Conservation (phyloP, 495 filamentous ascomycete species). For the Aspergillus cristatus region DNA sequence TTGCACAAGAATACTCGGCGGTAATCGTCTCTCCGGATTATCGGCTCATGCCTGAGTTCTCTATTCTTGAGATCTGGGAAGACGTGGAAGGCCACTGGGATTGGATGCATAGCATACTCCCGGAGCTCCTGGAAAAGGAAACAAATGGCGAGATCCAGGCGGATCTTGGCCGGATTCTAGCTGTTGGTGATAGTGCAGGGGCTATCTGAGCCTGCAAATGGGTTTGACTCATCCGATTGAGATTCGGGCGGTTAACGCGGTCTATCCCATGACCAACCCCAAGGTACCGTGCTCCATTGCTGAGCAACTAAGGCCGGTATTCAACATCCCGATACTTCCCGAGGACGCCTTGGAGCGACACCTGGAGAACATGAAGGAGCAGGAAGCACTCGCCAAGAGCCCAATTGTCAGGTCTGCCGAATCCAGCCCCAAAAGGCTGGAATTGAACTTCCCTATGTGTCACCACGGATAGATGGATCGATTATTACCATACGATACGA, state of each 20-base stretch:
- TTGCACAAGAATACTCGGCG: slow-evolving; percentile 11
- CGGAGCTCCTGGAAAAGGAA: not conserved
- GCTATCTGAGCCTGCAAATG: slow-evolving; percentile 4
- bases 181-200: slow-evolving; percentile 5
- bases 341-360: no score
- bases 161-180: slow-evolving; percentile 2
- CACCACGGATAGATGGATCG: not conserved
- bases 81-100: slow-evolving; percentile 9
- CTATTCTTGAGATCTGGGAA: slow-evolving; percentile 1
- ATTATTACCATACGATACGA: not conserved
- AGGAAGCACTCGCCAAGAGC: no score
- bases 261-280: slow-evolving; percentile 2
- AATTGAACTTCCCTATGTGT: not conserved
- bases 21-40: slow-evolving; percentile 11
- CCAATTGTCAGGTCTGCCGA: not conserved
- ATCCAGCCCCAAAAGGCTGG: not conserved
- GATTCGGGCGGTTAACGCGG: slow-evolving; percentile 1
- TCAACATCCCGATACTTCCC: not conserved
- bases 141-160: not conserved
- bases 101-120: slow-evolving; percentile 3
- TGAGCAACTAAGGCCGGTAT: not conserved
- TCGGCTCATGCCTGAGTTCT: slow-evolving; percentile 7
- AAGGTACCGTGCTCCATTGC: slow-evolving; percentile 13
- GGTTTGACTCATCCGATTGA: slow-evolving; percentile 1
- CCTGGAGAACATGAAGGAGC: no score